Percentiles rank a stretch among this genome's conserved stretches.
These are phyloP conservation scores for Tulasnella sp. DNA, from an alignment of 768 basidiomycete genomes.

Conservation along the genomic window DNA sequence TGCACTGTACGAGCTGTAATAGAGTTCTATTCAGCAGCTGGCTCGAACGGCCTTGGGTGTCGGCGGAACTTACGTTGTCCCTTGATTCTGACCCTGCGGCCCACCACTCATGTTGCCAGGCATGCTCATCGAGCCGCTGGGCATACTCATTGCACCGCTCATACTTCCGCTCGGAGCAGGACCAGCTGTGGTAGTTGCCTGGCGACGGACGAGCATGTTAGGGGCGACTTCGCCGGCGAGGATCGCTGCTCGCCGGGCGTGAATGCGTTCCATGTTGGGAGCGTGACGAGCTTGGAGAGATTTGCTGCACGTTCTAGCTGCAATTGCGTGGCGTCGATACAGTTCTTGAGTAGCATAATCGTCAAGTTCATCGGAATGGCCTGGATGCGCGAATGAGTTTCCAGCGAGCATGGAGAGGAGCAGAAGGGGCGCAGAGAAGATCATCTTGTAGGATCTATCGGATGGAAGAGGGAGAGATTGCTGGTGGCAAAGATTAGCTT, in stretches of 20 bases:
- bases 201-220: background rate
- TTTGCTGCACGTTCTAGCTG: background rate
- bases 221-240: background rate
- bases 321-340: background rate
- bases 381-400: background rate
- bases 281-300: constrained; percentile 1
- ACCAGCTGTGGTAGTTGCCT: background rate
- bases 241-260: background rate
- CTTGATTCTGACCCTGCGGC: background rate
- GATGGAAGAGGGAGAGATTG: background rate
- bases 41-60: background rate
- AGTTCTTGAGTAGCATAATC: background rate
- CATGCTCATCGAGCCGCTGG: background rate
- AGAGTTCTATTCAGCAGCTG: background rate
- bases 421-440: background rate
- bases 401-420: background rate
- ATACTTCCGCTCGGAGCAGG: background rate
- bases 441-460: background rate
- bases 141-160: no score
- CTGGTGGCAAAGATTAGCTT: background rate
- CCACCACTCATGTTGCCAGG: background rate
- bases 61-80: background rate
- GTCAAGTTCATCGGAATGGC: background rate
- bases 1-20: background rate
- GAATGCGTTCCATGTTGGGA: background rate